A percentile compares a stretch with the other conserved stretches of the same genome.
These are phyloP conservation scores for Hypoxylon fragiforme DNA, from an alignment of 495 filamentous ascomycete species.

Conservation along the genomic window DNA sequence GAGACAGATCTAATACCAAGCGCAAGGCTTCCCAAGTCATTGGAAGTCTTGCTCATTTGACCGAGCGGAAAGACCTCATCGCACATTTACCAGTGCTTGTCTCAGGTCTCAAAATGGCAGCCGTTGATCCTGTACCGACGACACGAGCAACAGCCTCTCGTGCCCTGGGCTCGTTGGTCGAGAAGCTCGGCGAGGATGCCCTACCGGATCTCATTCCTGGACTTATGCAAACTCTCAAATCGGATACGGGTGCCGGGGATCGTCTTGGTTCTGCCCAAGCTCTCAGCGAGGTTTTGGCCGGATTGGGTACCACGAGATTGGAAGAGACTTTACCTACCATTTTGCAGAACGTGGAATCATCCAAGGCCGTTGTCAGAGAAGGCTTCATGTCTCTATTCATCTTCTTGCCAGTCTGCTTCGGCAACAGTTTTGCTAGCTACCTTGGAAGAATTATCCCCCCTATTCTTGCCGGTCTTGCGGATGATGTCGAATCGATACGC, in stretches of 20 bases:
- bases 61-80: constrained; percentile 91
- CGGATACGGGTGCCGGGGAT: constrained; percentile 94
- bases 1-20: constrained; percentile 90
- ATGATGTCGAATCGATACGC: constrained; percentile 92
- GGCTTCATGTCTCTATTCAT: constrained; percentile 99
- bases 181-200: constrained; percentile 97
- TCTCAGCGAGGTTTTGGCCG: constrained; percentile 93
- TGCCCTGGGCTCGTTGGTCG: constrained; percentile 89
- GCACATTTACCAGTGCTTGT: constrained; percentile 91
- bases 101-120: constrained; percentile 81
- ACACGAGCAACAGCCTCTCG: constrained; percentile 97
- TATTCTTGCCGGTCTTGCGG: constrained; percentile 90
- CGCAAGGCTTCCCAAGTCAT: constrained; percentile 96
- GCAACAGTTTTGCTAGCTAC: constrained; percentile 96
- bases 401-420: constrained; percentile 97
- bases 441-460: constrained; percentile 95
- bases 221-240: constrained; percentile 96
- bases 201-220: constrained; percentile 96
- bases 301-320: constrained; percentile 84
- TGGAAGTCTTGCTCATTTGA: constrained; percentile 93
- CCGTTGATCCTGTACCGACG: constrained; percentile 93
- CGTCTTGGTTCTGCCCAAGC: constrained; percentile 95
- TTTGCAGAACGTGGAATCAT: constrained; percentile 90
- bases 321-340: constrained; percentile 98
- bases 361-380: constrained; percentile 88